phyloP scores from a whole-genome alignment of 2,329 filamentous ascomycete genomes.

The Trichoderma hamatum region DNA sequence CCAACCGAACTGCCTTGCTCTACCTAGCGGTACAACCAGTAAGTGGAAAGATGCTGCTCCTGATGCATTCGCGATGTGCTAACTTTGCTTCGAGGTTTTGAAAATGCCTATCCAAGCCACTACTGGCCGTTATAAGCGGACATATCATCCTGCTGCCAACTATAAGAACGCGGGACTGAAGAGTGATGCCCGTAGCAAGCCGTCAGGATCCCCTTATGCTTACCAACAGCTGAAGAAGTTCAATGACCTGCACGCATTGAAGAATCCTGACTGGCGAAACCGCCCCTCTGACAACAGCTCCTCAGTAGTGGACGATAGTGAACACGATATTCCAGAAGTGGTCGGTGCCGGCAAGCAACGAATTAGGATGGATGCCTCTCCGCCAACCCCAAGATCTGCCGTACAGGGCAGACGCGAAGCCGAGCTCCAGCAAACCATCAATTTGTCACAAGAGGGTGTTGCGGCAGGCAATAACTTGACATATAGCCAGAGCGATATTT shows the following conservation, averaged over 20 bases:
- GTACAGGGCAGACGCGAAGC: background rate
- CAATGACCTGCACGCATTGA: conserved; percentile 40
- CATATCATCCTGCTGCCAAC: background rate
- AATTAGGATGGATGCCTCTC: background rate
- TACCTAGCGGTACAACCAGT: background rate
- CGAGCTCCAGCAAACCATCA: background rate
- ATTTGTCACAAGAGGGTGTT: background rate
- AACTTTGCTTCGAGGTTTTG: background rate
- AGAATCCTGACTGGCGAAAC: conserved; percentile 42
- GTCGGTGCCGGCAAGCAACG: background rate
- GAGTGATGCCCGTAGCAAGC: background rate
- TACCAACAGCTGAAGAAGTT: conserved; percentile 23
- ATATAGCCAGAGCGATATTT: background rate
- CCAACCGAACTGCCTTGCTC: background rate
- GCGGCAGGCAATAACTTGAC: background rate
- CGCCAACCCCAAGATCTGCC: background rate
- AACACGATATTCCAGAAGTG: background rate
- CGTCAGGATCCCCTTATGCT: background rate
- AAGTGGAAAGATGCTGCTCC: background rate
- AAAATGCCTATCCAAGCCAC: background rate
- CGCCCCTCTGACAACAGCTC: conserved; percentile 31
- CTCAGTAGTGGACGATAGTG: background rate
- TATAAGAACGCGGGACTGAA: background rate
- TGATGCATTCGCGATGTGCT: background rate
- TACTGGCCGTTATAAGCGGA: background rate